A percentile compares a stretch with the other conserved stretches of the same genome.
Evolutionary conservation across 2,329 filamentous ascomycete species (phyloP).

Genomic region (Calonectria leucothoes): DNA sequence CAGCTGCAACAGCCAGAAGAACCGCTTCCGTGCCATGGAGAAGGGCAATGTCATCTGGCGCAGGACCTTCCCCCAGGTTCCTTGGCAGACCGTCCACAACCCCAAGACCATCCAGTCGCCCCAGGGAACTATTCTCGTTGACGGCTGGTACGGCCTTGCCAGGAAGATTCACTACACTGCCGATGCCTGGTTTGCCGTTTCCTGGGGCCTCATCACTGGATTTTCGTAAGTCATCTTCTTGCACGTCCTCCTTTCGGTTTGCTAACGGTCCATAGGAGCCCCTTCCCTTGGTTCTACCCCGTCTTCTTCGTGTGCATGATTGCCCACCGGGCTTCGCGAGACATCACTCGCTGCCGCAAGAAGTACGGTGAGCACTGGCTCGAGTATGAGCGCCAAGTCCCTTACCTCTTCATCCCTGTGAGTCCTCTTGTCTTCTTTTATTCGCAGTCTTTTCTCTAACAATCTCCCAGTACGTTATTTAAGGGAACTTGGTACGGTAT

Average conservation of each 20-base stretch:
- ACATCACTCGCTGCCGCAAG: constrained; percentile 80
- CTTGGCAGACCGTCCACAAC: constrained; percentile 86
- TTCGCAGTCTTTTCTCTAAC: constrained; percentile 25
- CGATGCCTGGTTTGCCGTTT: constrained; percentile 61
- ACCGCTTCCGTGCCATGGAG: constrained; percentile 86
- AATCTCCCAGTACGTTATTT: constrained; percentile 54
- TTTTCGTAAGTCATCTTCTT: constrained; percentile 50
- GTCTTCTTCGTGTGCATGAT: constrained; percentile 88
- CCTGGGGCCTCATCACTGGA: constrained; percentile 64
- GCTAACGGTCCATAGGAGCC: constrained; percentile 58
- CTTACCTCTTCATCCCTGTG: constrained; percentile 85
- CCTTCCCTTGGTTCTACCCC: constrained; percentile 93
- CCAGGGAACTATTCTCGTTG: constrained; percentile 80
- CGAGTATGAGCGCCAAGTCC: constrained; percentile 82
- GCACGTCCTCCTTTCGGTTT: background rate
- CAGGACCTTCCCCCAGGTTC: constrained; percentile 89
- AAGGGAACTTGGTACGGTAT: constrained; percentile 25
- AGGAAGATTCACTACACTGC: constrained; percentile 70
- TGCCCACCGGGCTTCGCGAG: constrained; percentile 79
- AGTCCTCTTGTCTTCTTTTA: constrained; percentile 34
- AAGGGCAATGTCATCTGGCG: constrained; percentile 77
- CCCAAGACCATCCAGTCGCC: constrained; percentile 81
- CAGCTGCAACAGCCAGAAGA: constrained; percentile 93
- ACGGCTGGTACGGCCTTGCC: constrained; percentile 85
- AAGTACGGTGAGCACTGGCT: constrained; percentile 88